Percentiles rank a stretch among this genome's conserved stretches.
phyloP scores from a whole-genome alignment of 2,329 filamentous ascomycete species.

The Nemania bipapillata region DNA sequence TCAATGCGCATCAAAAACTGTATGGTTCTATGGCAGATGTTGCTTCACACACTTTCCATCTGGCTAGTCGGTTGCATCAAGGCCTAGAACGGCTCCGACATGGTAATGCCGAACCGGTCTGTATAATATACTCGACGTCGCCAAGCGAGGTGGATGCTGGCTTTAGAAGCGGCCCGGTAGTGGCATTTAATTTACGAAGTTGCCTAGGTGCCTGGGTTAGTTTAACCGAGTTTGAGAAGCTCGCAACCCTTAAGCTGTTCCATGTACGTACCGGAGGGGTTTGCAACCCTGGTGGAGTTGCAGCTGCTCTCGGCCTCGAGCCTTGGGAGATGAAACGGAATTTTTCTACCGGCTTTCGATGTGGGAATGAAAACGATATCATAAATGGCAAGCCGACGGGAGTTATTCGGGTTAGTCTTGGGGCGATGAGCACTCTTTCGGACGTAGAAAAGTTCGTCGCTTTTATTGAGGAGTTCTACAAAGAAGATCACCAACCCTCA shows the following conservation, averaged over 20 bases:
- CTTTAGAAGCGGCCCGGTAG: slow-evolving; percentile 72
- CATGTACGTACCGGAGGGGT: slow-evolving; percentile 88
- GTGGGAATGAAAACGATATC: slow-evolving; percentile 83
- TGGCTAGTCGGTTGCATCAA: slow-evolving; percentile 69
- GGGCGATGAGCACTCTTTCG: slow-evolving; percentile 83
- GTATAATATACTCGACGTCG: slow-evolving; percentile 68
- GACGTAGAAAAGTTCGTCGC: slow-evolving; percentile 78
- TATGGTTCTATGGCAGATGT: slow-evolving; percentile 78
- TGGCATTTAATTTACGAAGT: slow-evolving; percentile 85
- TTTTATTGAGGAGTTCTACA: slow-evolving; percentile 78
- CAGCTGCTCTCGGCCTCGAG: slow-evolving; percentile 75
- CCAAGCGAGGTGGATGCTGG: slow-evolving; percentile 49
- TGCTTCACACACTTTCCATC: slow-evolving; percentile 74
- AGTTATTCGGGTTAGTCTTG: slow-evolving; percentile 84
- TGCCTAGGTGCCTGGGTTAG: slow-evolving; percentile 78
- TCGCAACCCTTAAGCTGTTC: slow-evolving; percentile 80
- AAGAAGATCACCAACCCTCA: slow-evolving; percentile 30
- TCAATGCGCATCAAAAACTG: slow-evolving; percentile 73
- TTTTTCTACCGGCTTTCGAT: slow-evolving; percentile 85
- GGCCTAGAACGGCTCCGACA: slow-evolving; percentile 72
- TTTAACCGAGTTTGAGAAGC: slow-evolving; percentile 85
- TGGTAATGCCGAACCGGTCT: slow-evolving; percentile 73
- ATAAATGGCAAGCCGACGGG: slow-evolving; percentile 88
- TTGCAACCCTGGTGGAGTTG: slow-evolving; percentile 90
- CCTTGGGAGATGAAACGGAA: slow-evolving; percentile 86